Percentiles rank a stretch among this genome's conserved stretches.
Evolutionary conservation across 345 rosid species (phyloP).

Genomic region (Brassica rapa): DNA sequence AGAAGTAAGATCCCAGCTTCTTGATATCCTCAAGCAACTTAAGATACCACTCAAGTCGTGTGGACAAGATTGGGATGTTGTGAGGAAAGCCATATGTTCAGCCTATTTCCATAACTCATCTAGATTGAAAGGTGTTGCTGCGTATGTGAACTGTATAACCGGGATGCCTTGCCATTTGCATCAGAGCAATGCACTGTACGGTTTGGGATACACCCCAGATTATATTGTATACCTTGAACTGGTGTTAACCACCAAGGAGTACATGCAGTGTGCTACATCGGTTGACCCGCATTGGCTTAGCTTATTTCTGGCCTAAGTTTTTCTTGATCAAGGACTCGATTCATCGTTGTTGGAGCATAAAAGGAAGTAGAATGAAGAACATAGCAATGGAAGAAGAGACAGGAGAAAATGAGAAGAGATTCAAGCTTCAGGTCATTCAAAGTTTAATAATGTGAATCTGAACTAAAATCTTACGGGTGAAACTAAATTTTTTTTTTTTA

Average conservation of each 20-base stretch:
- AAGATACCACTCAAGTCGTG: constrained; percentile 81
- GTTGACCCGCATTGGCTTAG: constrained; percentile 94
- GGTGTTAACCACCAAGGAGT: constrained; percentile 86
- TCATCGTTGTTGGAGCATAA: constrained; percentile 87
- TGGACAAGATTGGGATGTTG: constrained; percentile 69
- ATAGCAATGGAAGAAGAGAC: constrained; percentile 92
- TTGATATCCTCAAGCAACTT: too few relatives aligned
- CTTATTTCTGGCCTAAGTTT: constrained; percentile 95
- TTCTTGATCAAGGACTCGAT: constrained; percentile 88
- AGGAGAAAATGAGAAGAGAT: constrained; percentile 77
- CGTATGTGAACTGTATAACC: constrained; percentile 77
- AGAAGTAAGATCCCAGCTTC: too few relatives aligned
- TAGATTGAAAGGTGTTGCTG: constrained; percentile 84
- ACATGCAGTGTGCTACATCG: constrained; percentile 94
- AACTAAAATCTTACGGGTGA: too few relatives aligned
- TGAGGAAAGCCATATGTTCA: constrained; percentile 86
- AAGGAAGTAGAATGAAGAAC: constrained; percentile 84
- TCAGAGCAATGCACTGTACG: constrained; percentile 90
- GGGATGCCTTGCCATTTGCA: constrained; percentile 97
- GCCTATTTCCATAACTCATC: constrained; percentile 97
- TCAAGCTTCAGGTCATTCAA: too few relatives aligned
- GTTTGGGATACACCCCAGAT: constrained; percentile 83
- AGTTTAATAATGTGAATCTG: too few relatives aligned
- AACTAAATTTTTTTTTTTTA: too few relatives aligned
- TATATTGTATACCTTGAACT: constrained; percentile 88